Conservation (phyloP, 78 protist species). For the Dictyostelium firmibasis region DNA sequence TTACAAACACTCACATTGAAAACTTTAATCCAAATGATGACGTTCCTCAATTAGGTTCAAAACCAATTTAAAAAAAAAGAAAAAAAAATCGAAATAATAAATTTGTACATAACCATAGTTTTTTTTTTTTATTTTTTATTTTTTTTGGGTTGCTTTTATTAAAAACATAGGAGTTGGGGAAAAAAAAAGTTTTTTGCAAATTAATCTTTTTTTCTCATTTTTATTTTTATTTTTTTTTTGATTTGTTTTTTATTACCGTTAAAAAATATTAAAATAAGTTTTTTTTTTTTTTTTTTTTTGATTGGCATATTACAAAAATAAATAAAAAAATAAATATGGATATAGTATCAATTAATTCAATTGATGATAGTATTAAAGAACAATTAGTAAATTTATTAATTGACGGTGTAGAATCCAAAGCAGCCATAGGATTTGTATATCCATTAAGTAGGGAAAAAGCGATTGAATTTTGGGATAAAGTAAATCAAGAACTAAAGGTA, state of each 20-base stretch:
- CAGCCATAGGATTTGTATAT: background rate
- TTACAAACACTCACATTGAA: constrained; percentile 64
- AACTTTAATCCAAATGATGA: constrained; percentile 65
- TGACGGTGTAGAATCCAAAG: background rate
- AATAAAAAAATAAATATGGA: background rate
- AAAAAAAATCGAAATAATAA: background rate
- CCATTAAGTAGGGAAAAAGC: background rate
- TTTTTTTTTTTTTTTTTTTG: too few species aligned
- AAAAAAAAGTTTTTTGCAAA: too few species aligned
- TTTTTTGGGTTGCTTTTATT: background rate
- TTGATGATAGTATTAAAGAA: background rate
- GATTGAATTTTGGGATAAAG: background rate
- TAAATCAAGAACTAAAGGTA: background rate
- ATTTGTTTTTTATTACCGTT: too few species aligned
- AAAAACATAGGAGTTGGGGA: too few species aligned
- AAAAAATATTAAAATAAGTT: too few species aligned
- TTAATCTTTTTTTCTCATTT: too few species aligned
- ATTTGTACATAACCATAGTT: background rate
- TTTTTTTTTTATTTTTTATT: background rate
- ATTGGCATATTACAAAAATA: background rate
- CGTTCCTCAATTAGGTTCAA: background rate
- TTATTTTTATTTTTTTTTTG: too few species aligned
- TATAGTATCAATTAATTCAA: background rate
- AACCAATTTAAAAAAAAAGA: background rate
- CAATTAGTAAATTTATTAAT: background rate